Base-by-base conservation (phyloP, 768 basidiomycete species). In the Trametes villosa region DNA sequence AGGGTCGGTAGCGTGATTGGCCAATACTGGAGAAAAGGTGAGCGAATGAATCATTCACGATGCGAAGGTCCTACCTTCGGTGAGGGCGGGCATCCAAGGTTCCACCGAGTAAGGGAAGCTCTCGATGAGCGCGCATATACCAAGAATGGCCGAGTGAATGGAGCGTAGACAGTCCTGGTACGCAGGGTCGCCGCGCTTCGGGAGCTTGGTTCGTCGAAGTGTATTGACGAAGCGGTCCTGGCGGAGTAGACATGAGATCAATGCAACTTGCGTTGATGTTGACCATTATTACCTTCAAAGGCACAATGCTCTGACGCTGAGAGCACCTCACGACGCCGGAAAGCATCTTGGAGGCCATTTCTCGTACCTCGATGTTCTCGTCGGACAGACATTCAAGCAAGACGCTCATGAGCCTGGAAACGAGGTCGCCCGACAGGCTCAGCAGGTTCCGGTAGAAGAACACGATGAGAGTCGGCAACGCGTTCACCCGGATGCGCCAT, bases 391-490 rank as follows among this genome's bases (percentile, higher is more conserved):
- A 96, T 55, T 89, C 87, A 17, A 94, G 79, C 53, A 96, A 78
- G 30, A 92, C 86, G 60, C 93, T 92, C 86, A 94, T 87, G 62
- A 94, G 84, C 67, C 81, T 84, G 29, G 83, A 79, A 46, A 92
- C 82, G 36, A 84, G 85, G 20, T 80, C 75, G 48, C 87, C 81
- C 36, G 91, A 85, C 48, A 96, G 84, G 55, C 87, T 83, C 60
- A 94, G 75, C 57, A 96, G 81, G 71, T 96, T 94, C 47, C 94
- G 85, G 74, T 94, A 96, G 79, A 94, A 96, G 74, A 96, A 92
- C 34, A 94, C 87, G 30, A 92, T 88, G 62, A 97, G 75, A 29
- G 91, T 87, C n/a, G 94, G 94, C 59, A 96, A 77, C 22, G 91
- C 88, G 74, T 94, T 89, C 34, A 94, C 79, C 4, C 93, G 87